These are phyloP conservation scores for Alternaria ventricosa DNA, from an alignment of 2,329 filamentous ascomycete genomes.

Conservation along the genomic window DNA sequence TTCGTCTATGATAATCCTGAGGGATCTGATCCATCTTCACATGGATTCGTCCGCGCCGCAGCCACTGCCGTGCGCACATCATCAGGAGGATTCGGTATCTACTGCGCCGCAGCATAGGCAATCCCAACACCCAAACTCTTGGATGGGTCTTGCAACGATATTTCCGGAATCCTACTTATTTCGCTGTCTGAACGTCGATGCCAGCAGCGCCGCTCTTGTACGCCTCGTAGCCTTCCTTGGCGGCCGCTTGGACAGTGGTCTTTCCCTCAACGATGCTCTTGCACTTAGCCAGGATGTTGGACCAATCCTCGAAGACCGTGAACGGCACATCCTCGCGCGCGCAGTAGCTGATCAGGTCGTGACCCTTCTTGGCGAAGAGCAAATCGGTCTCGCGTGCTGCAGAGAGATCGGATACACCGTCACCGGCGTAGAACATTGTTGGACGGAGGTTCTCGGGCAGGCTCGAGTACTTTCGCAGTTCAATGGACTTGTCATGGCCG, in stretches of 20 bases:
- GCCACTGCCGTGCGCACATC: background rate
- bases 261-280: slow-evolving; percentile 77
- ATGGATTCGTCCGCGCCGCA: background rate
- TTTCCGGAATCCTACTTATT: slow-evolving; percentile 17
- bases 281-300: slow-evolving; percentile 75
- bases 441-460: slow-evolving; percentile 74
- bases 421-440: slow-evolving; percentile 87
- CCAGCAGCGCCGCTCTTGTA: slow-evolving; percentile 56
- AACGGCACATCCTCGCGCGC: slow-evolving; percentile 84
- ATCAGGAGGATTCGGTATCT: background rate
- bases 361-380: slow-evolving; percentile 89
- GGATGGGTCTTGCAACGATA: background rate
- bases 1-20: background rate
- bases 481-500: slow-evolving; percentile 95
- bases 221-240: slow-evolving; percentile 58
- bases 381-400: slow-evolving; percentile 92
- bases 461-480: slow-evolving; percentile 84
- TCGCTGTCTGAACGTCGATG: slow-evolving; percentile 23
- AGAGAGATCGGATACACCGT: slow-evolving; percentile 46
- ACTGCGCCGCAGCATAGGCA: slow-evolving; percentile 1
- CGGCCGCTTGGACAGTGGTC: slow-evolving; percentile 72
- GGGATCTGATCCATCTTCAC: background rate
- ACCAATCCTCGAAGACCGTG: slow-evolving; percentile 85
- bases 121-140: background rate
- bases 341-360: slow-evolving; percentile 88